A percentile compares a stretch with the other conserved stretches of the same genome.
These are phyloP conservation scores for Chlorociboria aeruginascens DNA, from an alignment of 495 filamentous ascomycete species.

Conservation along the genomic window DNA sequence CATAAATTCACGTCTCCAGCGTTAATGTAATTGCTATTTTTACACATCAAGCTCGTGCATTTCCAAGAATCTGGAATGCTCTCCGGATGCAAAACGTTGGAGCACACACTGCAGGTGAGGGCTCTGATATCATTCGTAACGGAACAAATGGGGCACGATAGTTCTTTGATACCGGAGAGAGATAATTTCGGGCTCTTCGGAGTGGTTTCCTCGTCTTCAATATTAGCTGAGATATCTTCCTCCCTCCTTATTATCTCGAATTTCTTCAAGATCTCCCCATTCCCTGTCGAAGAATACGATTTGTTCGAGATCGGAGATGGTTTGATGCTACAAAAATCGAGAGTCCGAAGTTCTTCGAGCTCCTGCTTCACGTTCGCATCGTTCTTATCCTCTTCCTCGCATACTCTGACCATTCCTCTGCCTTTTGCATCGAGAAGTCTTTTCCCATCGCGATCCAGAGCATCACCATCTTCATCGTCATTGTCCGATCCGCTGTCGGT, in stretches of 20 bases:
- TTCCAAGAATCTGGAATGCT: slow-evolving; percentile 43
- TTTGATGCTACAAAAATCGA: not conserved
- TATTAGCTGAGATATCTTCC: not conserved
- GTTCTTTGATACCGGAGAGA: not conserved
- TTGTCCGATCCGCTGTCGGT: slow-evolving; percentile 17
- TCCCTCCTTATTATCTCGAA: not conserved
- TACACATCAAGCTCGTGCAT: slow-evolving; percentile 42
- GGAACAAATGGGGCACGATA: slow-evolving; percentile 49
- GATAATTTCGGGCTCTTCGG: not conserved
- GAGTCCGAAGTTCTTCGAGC: slow-evolving; percentile 9
- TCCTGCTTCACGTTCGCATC: slow-evolving; percentile 13
- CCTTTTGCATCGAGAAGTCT: slow-evolving; percentile 49
- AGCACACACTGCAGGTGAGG: slow-evolving; percentile 49
- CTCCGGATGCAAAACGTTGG: slow-evolving; percentile 46
- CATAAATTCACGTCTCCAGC: slow-evolving; percentile 52
- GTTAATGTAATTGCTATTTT: slow-evolving; percentile 45
- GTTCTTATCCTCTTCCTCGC: slow-evolving; percentile 49
- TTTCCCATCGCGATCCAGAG: slow-evolving; percentile 45
- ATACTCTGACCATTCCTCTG: slow-evolving; percentile 52
- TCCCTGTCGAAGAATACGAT: not conserved
- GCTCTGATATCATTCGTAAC: slow-evolving; percentile 38
- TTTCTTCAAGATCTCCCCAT: slow-evolving; percentile 1
- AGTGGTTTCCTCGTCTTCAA: not conserved
- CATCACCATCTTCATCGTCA: slow-evolving; percentile 17
- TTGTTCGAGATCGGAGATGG: not conserved